phyloP scores from a whole-genome alignment of 2,329 filamentous ascomycete species.

The Acrocalymma vagum region DNA sequence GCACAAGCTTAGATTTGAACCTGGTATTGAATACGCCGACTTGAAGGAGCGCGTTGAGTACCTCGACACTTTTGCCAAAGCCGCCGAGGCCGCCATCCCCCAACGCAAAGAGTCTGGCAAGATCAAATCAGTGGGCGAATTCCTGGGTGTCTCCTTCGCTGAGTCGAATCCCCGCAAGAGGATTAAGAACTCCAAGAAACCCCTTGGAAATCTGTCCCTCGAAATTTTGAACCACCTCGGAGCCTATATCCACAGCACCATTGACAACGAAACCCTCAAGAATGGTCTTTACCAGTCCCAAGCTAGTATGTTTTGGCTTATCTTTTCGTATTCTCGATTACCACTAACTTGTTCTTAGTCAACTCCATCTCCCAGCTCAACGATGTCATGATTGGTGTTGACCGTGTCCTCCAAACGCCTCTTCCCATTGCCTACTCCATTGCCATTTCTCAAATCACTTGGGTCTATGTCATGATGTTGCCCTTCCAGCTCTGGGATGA shows the following conservation, averaged over 20 bases:
- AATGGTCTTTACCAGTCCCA: slow-evolving; percentile 68
- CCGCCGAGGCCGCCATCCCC: slow-evolving; percentile 57
- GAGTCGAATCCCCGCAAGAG: slow-evolving; percentile 80
- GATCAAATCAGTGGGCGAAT: slow-evolving; percentile 73
- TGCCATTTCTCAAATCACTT: slow-evolving; percentile 85
- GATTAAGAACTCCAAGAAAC: slow-evolving; percentile 75
- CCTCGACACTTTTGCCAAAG: slow-evolving; percentile 77
- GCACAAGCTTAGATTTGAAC: slow-evolving; percentile 85
- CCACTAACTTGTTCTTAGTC: slow-evolving; percentile 49
- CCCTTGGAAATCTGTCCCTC: slow-evolving; percentile 82
- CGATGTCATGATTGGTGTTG: slow-evolving; percentile 75
- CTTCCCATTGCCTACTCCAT: slow-evolving; percentile 85
- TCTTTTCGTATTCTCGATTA: slow-evolving; percentile 33
- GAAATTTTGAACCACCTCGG: slow-evolving; percentile 80
- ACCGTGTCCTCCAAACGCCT: slow-evolving; percentile 83
- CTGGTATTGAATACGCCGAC: slow-evolving; percentile 79
- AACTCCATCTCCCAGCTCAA: slow-evolving; percentile 71
- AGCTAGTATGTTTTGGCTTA: slow-evolving; percentile 46
- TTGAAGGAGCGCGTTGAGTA: slow-evolving; percentile 74
- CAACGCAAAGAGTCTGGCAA: slow-evolving; percentile 35
- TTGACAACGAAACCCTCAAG: slow-evolving; percentile 64
- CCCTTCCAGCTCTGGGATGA: slow-evolving; percentile 78
- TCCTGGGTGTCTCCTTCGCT: slow-evolving; percentile 79
- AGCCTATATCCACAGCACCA: slow-evolving; percentile 69
- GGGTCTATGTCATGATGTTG: slow-evolving; percentile 81